Evolutionary conservation across 352 stramenopile species (phyloP).

Genomic region (Peronospora belbahrii): DNA sequence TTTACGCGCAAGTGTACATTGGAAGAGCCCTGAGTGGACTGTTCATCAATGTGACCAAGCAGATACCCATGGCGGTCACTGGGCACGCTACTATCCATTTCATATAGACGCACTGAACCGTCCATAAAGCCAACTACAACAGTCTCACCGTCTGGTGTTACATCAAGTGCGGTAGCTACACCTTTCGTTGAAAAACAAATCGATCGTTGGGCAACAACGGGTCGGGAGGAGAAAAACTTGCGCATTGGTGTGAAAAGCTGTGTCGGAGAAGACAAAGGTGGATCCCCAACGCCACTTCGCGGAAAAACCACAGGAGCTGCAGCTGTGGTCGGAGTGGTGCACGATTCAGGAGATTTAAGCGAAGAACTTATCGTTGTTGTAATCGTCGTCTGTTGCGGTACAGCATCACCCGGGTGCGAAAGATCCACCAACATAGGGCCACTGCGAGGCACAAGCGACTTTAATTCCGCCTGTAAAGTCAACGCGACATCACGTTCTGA

Average conservation of each 20-base stretch:
- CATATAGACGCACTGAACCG: conserved; percentile 68
- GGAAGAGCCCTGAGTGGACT: conserved; percentile 42
- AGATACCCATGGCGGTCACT: conserved; percentile 77
- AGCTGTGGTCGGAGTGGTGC: neutral
- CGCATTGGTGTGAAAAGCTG: conserved; percentile 36
- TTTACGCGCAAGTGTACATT: conserved; percentile 64
- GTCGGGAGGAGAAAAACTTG: conserved; percentile 39
- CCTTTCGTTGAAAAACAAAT: conserved; percentile 77
- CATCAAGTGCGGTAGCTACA: conserved; percentile 65
- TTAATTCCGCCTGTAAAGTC: neutral
- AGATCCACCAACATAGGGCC: conserved; percentile 32
- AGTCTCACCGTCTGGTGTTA: conserved; percentile 70
- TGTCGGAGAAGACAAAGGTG: conserved; percentile 5
- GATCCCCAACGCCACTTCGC: neutral
- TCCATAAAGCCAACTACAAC: conserved; percentile 79
- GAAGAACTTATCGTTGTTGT: neutral
- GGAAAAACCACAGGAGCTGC: neutral
- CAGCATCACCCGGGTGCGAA: conserved; percentile 5
- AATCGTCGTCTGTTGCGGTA: neutral
- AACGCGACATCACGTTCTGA: neutral
- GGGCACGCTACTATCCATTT: conserved; percentile 79
- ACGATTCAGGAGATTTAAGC: neutral
- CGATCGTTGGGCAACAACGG: conserved; percentile 47
- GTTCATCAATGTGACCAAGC: conserved; percentile 72
- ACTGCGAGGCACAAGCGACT: conserved; percentile 10